Conservation (phyloP, 306 rosid species). For the Vigna radiata region DNA sequence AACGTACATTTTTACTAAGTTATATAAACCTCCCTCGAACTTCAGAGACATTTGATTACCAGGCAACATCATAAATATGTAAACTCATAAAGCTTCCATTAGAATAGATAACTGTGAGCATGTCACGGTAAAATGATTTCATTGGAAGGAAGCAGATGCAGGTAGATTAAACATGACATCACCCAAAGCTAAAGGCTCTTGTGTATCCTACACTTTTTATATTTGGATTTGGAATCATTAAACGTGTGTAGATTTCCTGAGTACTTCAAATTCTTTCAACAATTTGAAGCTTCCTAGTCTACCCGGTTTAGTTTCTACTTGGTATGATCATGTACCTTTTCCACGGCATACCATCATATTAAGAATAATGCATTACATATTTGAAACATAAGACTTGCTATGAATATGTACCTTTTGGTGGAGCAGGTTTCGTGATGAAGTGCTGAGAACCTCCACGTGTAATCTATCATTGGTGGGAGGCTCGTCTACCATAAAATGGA, state of each 20-base stretch:
- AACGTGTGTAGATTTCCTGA: background rate
- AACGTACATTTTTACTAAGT: conserved; percentile 6
- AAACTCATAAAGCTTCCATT: background rate
- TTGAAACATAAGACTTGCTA: background rate
- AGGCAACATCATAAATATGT: background rate
- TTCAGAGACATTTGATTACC: background rate
- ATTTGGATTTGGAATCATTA: conserved; percentile 27
- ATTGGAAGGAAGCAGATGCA: background rate
- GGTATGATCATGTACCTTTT: conserved; percentile 56
- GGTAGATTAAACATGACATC: background rate
- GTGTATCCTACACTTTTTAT: conserved; percentile 10
- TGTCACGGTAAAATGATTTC: background rate
- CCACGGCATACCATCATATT: background rate
- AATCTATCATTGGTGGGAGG: conserved; percentile 82
- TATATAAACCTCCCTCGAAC: conserved; percentile 12
- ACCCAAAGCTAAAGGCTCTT: background rate
- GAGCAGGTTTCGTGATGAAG: conserved; percentile 75
- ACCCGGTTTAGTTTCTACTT: conserved; percentile 9
- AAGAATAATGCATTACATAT: background rate
- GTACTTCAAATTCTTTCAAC: conserved; percentile 16
- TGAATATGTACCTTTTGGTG: conserved; percentile 75
- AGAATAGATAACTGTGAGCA: background rate
- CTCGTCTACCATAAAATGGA: conserved; percentile 65
- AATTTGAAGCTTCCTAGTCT: conserved; percentile 30
- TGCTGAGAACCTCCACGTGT: conserved; percentile 83